Conservation (phyloP, 108 stramenopile species). For the Cafeteria roenbergensis region DNA sequence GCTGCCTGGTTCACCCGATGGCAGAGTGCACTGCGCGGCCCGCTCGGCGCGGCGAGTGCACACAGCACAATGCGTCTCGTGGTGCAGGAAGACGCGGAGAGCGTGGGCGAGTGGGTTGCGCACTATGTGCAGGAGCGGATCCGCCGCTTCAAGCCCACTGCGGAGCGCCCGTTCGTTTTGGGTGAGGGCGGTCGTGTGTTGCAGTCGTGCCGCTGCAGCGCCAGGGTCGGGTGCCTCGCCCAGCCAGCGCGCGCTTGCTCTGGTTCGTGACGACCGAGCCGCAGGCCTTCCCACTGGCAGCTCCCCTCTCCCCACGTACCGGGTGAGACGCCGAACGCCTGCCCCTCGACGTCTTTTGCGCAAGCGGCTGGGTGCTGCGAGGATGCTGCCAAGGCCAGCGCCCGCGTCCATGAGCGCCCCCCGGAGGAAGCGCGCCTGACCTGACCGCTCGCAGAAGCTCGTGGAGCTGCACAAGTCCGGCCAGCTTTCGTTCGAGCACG, state of each 20-base stretch:
- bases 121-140: conserved; percentile 10
- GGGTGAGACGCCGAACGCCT: no score
- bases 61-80: conserved; percentile 19
- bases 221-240: not conserved
- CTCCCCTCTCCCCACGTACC: conserved; percentile 21
- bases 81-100: conserved; percentile 10
- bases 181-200: conserved; percentile 7
- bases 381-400: no score
- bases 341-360: not conserved
- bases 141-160: conserved; percentile 10
- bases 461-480: conserved; percentile 13
- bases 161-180: conserved; percentile 11
- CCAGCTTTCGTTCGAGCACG: conserved; percentile 10
- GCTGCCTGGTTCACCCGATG: no score
- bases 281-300: conserved; percentile 24
- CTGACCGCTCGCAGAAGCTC: not conserved
- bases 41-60: no score
- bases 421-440: not conserved
- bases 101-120: conserved; percentile 12
- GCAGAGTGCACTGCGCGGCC: no score
- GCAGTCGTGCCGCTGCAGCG: not conserved
- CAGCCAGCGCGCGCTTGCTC: not conserved
- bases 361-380: not conserved
- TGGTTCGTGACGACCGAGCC: conserved; percentile 7
- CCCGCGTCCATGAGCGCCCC: no score